Conservation (phyloP, 1,284 basidiomycete species). For the Sporisorium scitamineum region DNA sequence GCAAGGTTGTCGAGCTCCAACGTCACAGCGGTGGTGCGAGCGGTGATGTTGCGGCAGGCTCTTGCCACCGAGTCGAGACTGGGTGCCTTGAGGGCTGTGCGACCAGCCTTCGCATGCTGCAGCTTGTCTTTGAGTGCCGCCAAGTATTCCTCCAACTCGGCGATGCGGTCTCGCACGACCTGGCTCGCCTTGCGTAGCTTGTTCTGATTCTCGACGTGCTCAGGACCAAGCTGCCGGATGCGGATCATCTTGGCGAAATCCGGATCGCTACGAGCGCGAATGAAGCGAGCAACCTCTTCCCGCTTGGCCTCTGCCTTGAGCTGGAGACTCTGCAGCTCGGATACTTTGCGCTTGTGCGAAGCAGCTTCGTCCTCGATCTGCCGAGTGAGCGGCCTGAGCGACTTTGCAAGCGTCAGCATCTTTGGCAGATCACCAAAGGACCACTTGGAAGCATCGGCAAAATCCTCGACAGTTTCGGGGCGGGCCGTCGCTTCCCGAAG, state of each 20-base stretch:
- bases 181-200: constrained; percentile 80
- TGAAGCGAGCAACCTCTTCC: constrained; percentile 73
- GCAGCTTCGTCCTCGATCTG: constrained; percentile 32
- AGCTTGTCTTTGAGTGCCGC: constrained; percentile 79
- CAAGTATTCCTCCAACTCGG: constrained; percentile 82
- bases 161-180: constrained; percentile 78
- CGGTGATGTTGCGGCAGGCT: constrained; percentile 83
- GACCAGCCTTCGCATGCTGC: constrained; percentile 76
- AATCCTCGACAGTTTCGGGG: constrained; percentile 48
- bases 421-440: constrained; percentile 69
- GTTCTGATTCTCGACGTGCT: constrained; percentile 84
- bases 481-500: constrained; percentile 53
- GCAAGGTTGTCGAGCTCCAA: constrained; percentile 75
- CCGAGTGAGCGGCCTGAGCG: constrained; percentile 30
- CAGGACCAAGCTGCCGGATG: constrained; percentile 83
- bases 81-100: constrained; percentile 77
- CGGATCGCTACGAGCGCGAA: constrained; percentile 79
- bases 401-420: constrained; percentile 58
- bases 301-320: constrained; percentile 71
- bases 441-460: constrained; percentile 64
- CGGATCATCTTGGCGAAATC: constrained; percentile 84
- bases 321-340: constrained; percentile 71
- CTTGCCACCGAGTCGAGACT: constrained; percentile 85
- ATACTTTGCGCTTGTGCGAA: constrained; percentile 67
- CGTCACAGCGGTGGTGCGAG: constrained; percentile 74